Evolutionary conservation across 371 early-diverging fungal genomes (phyloP), one percentile per base, ranked within the genome.

Genomic region (Saksenaea oblongispora): DNA sequence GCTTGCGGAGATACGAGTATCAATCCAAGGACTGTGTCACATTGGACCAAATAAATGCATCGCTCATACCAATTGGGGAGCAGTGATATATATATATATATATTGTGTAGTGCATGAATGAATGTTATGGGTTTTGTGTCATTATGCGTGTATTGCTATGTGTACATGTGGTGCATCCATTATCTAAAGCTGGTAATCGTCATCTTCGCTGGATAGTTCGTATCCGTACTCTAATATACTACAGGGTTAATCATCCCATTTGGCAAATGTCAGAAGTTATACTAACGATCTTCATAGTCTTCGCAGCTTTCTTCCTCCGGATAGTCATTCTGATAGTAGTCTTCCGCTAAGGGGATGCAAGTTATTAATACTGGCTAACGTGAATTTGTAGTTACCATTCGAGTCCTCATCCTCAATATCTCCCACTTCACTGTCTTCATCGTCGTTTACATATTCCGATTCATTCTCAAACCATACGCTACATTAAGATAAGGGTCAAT

Each of bases 241-340:
- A 31, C 0, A 26, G 18, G n/a, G 55, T 37, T 34, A 36, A 22
- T 17, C 8, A 34, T 41, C 17, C 0, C 22, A 58, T 36, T 8
- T 27, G 7, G 1, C 13, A 2, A 34, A 56, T 13, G 34, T 36
- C 18, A 35, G 31, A 0, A n/a, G 14, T 54, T 65, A 9, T 36
- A 64, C 76, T 75, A 73, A 76, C 79, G 73, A 18, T 76, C 74
- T 56, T 81, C 79, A 62, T 69, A 75, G 24, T 75, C 80, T n/a
- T 78, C 78, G 53, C 76, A 76, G 28, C 71, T 72, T 44, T 83
- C 87, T 34, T 84, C 84, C 11, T 87, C 86, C 3, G 86, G 86
- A 58, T 85, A 88, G 58, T 86, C 88, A 60, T 86, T 85, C 65
- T 84, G 84, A 63, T 84, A 86, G 57, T 80, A 84, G 63, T 86